These are phyloP conservation scores for Yamadazyma songkhlaensis DNA, from an alignment of 1,139 yeast genomes.

Conservation along the genomic window DNA sequence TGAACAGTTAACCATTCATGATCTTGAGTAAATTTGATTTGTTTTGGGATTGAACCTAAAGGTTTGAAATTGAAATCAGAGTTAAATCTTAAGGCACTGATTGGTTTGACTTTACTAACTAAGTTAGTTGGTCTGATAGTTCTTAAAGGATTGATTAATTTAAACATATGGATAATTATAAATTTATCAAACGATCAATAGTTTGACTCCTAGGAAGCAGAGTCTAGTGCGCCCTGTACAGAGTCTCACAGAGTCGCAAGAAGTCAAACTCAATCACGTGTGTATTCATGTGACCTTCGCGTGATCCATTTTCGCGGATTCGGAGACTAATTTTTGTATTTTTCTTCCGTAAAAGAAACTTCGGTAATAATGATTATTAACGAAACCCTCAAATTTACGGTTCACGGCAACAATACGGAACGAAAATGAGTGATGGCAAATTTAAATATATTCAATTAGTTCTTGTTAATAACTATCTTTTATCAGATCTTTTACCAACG, in stretches of 20 bases:
- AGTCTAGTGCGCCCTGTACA: too few species aligned
- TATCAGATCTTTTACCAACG: too few species aligned
- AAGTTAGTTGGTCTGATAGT: neutral
- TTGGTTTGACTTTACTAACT: neutral
- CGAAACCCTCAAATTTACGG: neutral
- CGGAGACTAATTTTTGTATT: too few species aligned
- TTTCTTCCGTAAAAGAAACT: too few species aligned
- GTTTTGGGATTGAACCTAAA: slow-evolving; percentile 26
- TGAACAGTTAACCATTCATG: slow-evolving; percentile 96
- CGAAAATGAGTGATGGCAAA: too few species aligned
- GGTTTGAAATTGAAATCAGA: slow-evolving; percentile 2
- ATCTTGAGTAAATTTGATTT: slow-evolving; percentile 74
- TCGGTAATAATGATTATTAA: too few species aligned
- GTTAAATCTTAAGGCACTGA: neutral
- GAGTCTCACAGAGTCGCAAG: neutral
- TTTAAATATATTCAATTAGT: too few species aligned
- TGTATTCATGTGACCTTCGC: neutral
- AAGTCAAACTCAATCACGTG: neutral
- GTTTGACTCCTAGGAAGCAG: too few species aligned
- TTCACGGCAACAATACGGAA: too few species aligned
- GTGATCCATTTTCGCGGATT: neutral
- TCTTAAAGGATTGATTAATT: slow-evolving; percentile 1
- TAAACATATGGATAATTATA: slow-evolving; percentile 1
- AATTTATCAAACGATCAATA: neutral
- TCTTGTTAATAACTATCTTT: too few species aligned